A percentile compares a stretch with the other conserved stretches of the same genome.
Evolutionary conservation across 768 basidiomycete species (phyloP).

Genomic region (Tulasnella calospora): DNA sequence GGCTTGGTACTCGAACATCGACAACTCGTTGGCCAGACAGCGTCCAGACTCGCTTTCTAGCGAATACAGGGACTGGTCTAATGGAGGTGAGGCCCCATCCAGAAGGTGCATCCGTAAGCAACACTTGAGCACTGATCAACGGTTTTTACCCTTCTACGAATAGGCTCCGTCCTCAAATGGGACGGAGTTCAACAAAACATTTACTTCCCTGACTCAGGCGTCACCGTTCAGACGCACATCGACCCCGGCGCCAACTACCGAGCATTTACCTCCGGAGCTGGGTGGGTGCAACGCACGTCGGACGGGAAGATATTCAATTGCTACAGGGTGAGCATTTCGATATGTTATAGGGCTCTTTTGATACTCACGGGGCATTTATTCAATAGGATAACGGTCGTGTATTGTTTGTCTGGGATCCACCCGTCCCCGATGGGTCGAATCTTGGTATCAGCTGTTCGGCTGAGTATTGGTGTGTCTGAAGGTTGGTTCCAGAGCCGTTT

Average conservation of each 20-base stretch:
- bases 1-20: neutral
- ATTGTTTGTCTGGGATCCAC: neutral
- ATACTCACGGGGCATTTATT: neutral
- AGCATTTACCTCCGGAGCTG: neutral
- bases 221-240: neutral
- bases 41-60: neutral
- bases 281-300: neutral
- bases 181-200: neutral
- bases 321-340: neutral
- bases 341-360: neutral
- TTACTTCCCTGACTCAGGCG: neutral
- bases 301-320: neutral
- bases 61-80: neutral
- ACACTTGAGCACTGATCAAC: too few relatives aligned
- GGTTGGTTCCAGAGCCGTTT: neutral
- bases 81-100: neutral
- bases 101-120: neutral
- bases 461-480: neutral
- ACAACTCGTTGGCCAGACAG: neutral
- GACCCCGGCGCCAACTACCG: neutral
- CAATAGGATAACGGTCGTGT: neutral
- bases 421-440: neutral
- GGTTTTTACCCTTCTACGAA: neutral
- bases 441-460: neutral
- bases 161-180: neutral